Percentiles rank a stretch among this genome's conserved stretches.
Conservation (phyloP, 148 eudicot species). For the Vaccinium darrowii region DNA sequence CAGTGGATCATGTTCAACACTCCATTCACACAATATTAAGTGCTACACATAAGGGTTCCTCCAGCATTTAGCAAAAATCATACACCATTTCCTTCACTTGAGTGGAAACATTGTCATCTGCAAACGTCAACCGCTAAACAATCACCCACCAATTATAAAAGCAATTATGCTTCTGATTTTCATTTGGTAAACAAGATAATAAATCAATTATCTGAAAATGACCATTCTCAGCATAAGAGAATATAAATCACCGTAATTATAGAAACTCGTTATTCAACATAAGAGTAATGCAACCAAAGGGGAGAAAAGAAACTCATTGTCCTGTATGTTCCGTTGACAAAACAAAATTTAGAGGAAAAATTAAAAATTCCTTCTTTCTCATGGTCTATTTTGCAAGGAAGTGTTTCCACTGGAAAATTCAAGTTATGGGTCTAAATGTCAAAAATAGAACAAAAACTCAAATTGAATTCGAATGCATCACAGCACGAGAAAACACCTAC, state of each 20-base stretch:
- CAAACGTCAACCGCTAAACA: not conserved
- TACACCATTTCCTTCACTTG: not conserved
- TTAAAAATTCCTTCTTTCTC: too few species aligned
- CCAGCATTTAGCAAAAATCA: not conserved
- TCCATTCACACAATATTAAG: not conserved
- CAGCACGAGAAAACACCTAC: not conserved
- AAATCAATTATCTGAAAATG: not conserved
- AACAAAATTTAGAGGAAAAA: too few species aligned
- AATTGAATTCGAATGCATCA: too few species aligned
- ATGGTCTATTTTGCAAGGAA: too few species aligned
- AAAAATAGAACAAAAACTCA: too few species aligned
- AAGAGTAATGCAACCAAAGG: not conserved
- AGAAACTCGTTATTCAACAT: not conserved
- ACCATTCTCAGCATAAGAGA: not conserved
- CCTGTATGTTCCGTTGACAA: too few species aligned
- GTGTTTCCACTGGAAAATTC: too few species aligned
- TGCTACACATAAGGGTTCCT: not conserved
- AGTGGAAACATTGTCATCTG: not conserved
- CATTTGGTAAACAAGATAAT: not conserved
- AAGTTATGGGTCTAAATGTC: too few species aligned
- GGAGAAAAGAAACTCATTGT: not conserved
- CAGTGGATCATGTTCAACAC: not conserved
- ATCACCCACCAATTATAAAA: too few species aligned
- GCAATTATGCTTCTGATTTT: not conserved
- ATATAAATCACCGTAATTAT: not conserved